Percentiles rank a stretch among this genome's conserved stretches.
phyloP scores from a whole-genome alignment of 129 eudicot species.

The Artemisia annua region DNA sequence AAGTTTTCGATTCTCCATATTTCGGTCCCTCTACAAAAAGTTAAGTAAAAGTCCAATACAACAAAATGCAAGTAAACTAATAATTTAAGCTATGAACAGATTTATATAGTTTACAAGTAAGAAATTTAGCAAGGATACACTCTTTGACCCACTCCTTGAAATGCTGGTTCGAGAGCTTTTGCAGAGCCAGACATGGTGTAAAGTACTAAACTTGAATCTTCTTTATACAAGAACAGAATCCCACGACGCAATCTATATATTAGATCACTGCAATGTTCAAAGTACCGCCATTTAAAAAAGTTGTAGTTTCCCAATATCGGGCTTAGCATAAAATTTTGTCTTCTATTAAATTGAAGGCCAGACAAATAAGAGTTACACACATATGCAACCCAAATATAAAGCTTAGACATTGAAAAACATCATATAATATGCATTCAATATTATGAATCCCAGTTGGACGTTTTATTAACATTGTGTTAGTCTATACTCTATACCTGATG shows the following conservation, averaged over 20 bases:
- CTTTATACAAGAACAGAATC: constrained; percentile 17
- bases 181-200: constrained; percentile 67
- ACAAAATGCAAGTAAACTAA: constrained; percentile 3
- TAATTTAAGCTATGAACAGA: not conserved
- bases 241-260: constrained; percentile 15
- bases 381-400: too few species aligned
- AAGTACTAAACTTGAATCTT: constrained; percentile 22
- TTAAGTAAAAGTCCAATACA: constrained; percentile 51
- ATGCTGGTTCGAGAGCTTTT: constrained; percentile 95
- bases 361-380: too few species aligned
- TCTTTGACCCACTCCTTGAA: constrained; percentile 91
- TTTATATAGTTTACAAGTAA: constrained; percentile 18
- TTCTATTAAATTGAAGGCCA: too few species aligned
- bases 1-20: constrained; percentile 95
- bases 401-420: too few species aligned
- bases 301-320: not conserved
- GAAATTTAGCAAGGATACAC: constrained; percentile 70
- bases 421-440: too few species aligned
- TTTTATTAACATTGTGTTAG: too few species aligned
- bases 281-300: not conserved
- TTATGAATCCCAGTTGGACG: too few species aligned
- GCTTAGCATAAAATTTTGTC: not conserved
- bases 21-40: constrained; percentile 77
- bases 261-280: constrained; percentile 19
- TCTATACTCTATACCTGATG: too few species aligned